Conservation (phyloP, 129 eudicot species). For the Solidago caesia region DNA sequence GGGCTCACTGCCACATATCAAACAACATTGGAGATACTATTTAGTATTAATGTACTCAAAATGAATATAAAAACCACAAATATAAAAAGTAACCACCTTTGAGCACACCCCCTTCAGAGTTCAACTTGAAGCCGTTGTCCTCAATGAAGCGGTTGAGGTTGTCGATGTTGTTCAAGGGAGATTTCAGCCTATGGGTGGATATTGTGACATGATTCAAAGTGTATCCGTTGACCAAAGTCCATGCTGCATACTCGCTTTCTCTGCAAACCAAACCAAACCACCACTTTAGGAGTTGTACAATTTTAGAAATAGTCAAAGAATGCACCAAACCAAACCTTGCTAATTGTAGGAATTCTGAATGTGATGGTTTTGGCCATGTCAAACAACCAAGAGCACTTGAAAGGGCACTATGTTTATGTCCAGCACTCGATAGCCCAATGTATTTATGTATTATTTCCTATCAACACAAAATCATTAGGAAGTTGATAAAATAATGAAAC, state of each 20-base stretch:
- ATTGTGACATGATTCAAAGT: conserved; percentile 82
- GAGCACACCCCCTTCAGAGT: conserved; percentile 88
- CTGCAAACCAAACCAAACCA: conserved; percentile 33
- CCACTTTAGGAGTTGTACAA: not conserved
- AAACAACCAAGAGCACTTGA: conserved; percentile 79
- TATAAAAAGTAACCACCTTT: conserved; percentile 50
- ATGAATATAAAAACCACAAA: not conserved
- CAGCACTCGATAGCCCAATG: conserved; percentile 54
- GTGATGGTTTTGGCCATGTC: conserved; percentile 84
- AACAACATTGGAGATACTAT: not conserved
- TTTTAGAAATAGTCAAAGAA: not conserved
- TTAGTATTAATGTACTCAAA: not conserved
- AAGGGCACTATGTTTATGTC: conserved; percentile 62
- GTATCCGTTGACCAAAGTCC: conserved; percentile 97
- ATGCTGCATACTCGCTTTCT: conserved; percentile 98
- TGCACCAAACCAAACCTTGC: conserved; percentile 51
- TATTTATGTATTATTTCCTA: conserved; percentile 78
- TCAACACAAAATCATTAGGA: not conserved
- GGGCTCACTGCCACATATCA: conserved; percentile 76
- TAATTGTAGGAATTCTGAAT: conserved; percentile 67
- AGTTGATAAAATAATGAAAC: not conserved
- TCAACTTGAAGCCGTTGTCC: conserved; percentile 80
- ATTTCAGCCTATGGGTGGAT: conserved; percentile 70
- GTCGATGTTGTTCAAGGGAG: conserved; percentile 55
- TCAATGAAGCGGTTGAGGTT: conserved; percentile 66